These are phyloP conservation scores for Trichoderma sp. DNA, from an alignment of 2,329 filamentous ascomycete species.

Conservation along the genomic window DNA sequence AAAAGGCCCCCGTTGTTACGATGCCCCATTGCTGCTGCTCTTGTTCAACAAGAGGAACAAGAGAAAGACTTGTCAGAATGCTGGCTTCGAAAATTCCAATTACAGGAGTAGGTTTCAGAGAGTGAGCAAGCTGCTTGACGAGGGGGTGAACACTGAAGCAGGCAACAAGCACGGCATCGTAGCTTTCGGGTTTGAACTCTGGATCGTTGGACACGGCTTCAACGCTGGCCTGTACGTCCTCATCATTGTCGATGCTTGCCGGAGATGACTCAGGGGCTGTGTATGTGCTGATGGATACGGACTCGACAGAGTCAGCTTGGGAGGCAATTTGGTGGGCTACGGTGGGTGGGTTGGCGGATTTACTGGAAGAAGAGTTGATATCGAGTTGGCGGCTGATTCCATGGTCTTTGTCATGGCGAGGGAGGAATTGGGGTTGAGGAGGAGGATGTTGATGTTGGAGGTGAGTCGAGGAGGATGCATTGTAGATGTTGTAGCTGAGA, in stretches of 20 bases:
- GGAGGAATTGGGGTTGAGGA: constrained; percentile 81
- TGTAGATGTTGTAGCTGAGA: not conserved
- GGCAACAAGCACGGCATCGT: constrained; percentile 80
- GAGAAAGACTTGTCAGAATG: constrained; percentile 61
- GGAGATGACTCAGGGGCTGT: constrained; percentile 64
- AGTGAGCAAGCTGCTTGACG: constrained; percentile 55
- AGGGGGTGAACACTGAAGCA: constrained; percentile 87
- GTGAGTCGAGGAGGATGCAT: not conserved
- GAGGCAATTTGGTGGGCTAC: constrained; percentile 10
- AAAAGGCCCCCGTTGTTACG: constrained; percentile 81
- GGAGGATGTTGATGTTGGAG: constrained; percentile 50
- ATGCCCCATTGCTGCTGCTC: constrained; percentile 66
- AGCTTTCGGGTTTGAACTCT: constrained; percentile 40
- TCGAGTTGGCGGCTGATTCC: constrained; percentile 28
- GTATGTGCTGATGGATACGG: constrained; percentile 57
- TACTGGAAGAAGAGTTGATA: constrained; percentile 9
- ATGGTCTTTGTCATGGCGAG: constrained; percentile 68
- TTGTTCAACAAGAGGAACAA: constrained; percentile 37
- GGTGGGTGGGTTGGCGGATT: constrained; percentile 43
- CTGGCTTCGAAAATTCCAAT: constrained; percentile 85
- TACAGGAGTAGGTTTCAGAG: constrained; percentile 30
- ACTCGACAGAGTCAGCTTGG: constrained; percentile 29
- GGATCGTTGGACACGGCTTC: constrained; percentile 60
- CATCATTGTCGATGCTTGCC: constrained; percentile 73
- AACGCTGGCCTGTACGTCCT: constrained; percentile 64